Conservation (phyloP, 2,329 filamentous ascomycete genomes). For the Fusarium anguioides region DNA sequence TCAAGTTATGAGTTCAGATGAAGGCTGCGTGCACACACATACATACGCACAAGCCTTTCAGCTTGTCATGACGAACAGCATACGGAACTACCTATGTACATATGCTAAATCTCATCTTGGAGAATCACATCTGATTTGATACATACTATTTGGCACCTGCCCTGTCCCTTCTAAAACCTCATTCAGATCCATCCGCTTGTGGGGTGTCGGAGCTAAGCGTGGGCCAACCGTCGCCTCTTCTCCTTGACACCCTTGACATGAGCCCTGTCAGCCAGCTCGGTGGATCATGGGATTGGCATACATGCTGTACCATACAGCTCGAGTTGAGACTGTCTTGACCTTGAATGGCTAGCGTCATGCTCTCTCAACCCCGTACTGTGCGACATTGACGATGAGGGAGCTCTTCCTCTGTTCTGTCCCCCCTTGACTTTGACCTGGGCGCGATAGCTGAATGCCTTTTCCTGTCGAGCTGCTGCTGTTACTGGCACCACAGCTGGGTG, state of each 20-base stretch:
- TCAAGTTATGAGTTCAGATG: not conserved
- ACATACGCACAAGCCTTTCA: slow-evolving; percentile 1
- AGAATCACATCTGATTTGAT: slow-evolving; percentile 29
- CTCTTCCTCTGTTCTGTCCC: slow-evolving; percentile 31
- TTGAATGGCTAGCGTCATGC: slow-evolving; percentile 40
- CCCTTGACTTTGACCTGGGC: slow-evolving; percentile 24
- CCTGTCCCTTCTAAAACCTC: slow-evolving; percentile 26
- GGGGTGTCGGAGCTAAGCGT: slow-evolving; percentile 40
- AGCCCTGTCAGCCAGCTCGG: slow-evolving; percentile 42
- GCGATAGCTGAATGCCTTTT: slow-evolving; percentile 41
- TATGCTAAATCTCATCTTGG: slow-evolving; percentile 19
- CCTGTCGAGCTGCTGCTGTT: slow-evolving; percentile 39
- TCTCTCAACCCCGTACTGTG: slow-evolving; percentile 40
- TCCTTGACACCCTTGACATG: slow-evolving; percentile 37
- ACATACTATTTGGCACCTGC: slow-evolving; percentile 11
- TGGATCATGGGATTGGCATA: slow-evolving; percentile 44
- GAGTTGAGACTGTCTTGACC: slow-evolving; percentile 41
- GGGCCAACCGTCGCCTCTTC: slow-evolving; percentile 32
- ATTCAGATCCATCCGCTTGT: slow-evolving; percentile 34
- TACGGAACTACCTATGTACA: no score
- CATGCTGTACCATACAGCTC: slow-evolving; percentile 22
- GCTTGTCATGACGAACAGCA: slow-evolving; percentile 5
- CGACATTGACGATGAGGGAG: slow-evolving; percentile 34
- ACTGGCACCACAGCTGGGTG: slow-evolving; percentile 31
- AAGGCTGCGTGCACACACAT: not conserved